A percentile compares a stretch with the other conserved stretches of the same genome.
Evolutionary conservation across 2,329 filamentous ascomycete species (phyloP).

Genomic region (Diaporthe vexans): DNA sequence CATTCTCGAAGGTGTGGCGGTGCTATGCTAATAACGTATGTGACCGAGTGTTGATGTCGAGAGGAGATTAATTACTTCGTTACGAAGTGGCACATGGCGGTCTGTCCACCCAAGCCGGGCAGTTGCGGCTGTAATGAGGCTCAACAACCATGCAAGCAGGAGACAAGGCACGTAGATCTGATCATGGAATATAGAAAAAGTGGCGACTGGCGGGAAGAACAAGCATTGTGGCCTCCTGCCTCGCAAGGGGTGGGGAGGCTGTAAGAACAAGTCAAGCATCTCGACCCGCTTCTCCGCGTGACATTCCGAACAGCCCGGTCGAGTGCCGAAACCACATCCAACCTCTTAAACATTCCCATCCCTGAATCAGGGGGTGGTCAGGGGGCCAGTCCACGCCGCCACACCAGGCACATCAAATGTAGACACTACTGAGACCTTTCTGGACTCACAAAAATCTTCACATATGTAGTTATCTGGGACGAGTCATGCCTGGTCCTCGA

Average conservation of each 20-base stretch:
- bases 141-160: slow-evolving; percentile 4
- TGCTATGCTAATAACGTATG: too few species aligned
- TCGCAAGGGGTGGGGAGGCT: slow-evolving; percentile 4
- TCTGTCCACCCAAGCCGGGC: background rate
- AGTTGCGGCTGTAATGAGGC: background rate
- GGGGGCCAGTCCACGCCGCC: background rate
- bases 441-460: background rate
- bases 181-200: background rate
- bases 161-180: background rate
- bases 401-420: background rate
- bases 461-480: background rate
- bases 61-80: background rate
- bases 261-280: slow-evolving; percentile 1
- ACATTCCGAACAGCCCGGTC: slow-evolving; percentile 19
- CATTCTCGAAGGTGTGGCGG: too few species aligned
- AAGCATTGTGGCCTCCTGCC: background rate
- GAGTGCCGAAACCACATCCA: slow-evolving; percentile 6
- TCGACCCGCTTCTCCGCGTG: slow-evolving; percentile 26
- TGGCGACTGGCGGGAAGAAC: background rate
- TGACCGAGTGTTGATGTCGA: background rate
- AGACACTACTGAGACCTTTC: background rate
- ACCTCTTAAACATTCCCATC: background rate
- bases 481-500: background rate
- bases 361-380: slow-evolving; percentile 22
- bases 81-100: too few species aligned